Evolutionary conservation across 768 basidiomycete species (phyloP).

Genomic region (Hemileccinum rubropunctum): DNA sequence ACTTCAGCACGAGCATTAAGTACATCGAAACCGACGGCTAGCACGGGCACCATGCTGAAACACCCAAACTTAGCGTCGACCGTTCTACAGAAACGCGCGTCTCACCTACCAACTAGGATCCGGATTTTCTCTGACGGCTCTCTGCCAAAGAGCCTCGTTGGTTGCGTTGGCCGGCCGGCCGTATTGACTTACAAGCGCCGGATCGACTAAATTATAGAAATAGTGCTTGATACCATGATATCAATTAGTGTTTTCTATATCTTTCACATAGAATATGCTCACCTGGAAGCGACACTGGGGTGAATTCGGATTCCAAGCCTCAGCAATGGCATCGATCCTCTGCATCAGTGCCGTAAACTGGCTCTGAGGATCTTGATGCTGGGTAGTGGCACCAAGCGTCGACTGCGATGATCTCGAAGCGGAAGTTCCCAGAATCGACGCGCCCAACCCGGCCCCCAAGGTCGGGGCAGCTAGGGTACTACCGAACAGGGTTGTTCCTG

Average conservation of each 20-base stretch:
- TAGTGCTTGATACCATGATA: slow-evolving; percentile 48
- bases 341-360: slow-evolving; percentile 55
- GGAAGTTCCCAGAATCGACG: slow-evolving; percentile 31
- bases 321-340: slow-evolving; percentile 60
- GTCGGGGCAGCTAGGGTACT: slow-evolving; percentile 31
- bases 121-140: slow-evolving; percentile 77
- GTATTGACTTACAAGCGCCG: slow-evolving; percentile 60
- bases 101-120: slow-evolving; percentile 64
- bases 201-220: slow-evolving; percentile 84
- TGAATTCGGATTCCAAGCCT: slow-evolving; percentile 70
- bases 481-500: slow-evolving; percentile 37
- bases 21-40: slow-evolving; percentile 81
- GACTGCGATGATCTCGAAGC: slow-evolving; percentile 33
- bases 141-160: slow-evolving; percentile 74
- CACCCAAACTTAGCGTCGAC: slow-evolving; percentile 1
- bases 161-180: slow-evolving; percentile 69
- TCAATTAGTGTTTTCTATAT: neutral
- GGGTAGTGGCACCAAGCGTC: slow-evolving; percentile 35
- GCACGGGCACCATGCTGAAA: slow-evolving; percentile 69
- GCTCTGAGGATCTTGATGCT: slow-evolving; percentile 57
- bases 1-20: slow-evolving; percentile 75
- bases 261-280: neutral
- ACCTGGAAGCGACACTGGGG: slow-evolving; percentile 82
- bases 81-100: neutral
- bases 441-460: slow-evolving; percentile 26